phyloP scores from a whole-genome alignment of 106 monocot species.

The Apostasia ramifera region DNA sequence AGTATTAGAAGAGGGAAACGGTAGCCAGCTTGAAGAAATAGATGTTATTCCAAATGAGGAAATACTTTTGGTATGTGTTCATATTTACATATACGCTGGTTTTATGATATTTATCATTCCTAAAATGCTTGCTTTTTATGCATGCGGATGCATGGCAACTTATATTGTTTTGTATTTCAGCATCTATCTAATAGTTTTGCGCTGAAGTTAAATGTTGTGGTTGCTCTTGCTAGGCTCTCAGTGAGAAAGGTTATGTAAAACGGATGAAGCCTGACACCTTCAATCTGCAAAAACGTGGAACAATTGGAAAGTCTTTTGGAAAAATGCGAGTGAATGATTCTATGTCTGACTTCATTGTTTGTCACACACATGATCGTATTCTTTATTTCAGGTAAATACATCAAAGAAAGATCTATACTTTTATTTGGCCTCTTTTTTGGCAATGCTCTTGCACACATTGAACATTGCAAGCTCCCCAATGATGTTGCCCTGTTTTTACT shows the following conservation, averaged over 20 bases:
- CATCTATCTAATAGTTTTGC: neutral
- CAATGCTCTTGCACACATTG: no score
- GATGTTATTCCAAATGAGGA: conserved; percentile 97
- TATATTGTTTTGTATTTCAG: neutral
- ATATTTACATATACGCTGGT: conserved; percentile 6
- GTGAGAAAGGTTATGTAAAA: conserved; percentile 94
- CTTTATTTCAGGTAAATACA: conserved; percentile 86
- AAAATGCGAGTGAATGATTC: conserved; percentile 94
- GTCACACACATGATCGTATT: conserved; percentile 83
- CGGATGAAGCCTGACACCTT: conserved; percentile 92
- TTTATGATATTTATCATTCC: neutral
- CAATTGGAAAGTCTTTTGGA: conserved; percentile 98
- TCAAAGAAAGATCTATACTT: no score
- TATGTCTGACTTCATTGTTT: conserved; percentile 90
- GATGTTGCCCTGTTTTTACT: no score
- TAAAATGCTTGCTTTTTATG: neutral
- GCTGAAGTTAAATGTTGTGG: neutral
- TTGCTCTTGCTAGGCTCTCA: conserved; percentile 51
- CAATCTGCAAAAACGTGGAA: conserved; percentile 82
- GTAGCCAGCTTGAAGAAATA: conserved; percentile 73
- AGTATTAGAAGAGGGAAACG: conserved; percentile 60
- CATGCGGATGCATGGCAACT: neutral
- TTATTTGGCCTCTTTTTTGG: no score
- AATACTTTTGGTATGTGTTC: conserved; percentile 77
- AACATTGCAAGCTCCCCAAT: no score